Base-by-base conservation (phyloP, 2,329 filamentous ascomycete genomes). In the Geosmithia flava region DNA sequence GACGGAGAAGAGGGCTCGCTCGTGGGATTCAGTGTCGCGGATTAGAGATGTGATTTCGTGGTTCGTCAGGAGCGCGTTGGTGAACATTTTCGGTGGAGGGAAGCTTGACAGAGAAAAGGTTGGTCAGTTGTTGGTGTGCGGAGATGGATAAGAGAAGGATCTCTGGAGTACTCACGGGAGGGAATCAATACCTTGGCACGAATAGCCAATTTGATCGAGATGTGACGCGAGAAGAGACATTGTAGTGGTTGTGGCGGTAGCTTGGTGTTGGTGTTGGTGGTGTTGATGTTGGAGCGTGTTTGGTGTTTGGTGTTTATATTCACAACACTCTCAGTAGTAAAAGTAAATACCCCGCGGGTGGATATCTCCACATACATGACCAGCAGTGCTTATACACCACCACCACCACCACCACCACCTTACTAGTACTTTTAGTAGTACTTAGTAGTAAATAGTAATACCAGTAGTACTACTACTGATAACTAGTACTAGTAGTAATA, bases 1-100 rank as follows among this genome's bases (percentile, higher is more conserved):
- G 0, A 95, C 83, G 39, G 91, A 94, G 70, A 97, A 98, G 17
- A 98, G 80, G 7, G 91, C 91, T 58, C 90, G 85, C 65, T 98
- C 93, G 68, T 97, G 91, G 20, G 85, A 70, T 66, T 98, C 93
- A 3, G 91, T 96, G 63, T 98, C 93, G 51, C 93, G 86, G 59
- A 98, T 96, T 45, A 98, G 72, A 13, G 87, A 80, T 3, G 93
- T 97, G 56, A 98, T 97, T 64, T 98, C 93, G 64, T 90, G 83
- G 55, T 82, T 82, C 49, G 84, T 82, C 45, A 97, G 81, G 40
- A 98, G 76, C 33, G 93, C 89, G 63, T 95, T 96, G 55, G 90
- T 93, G 68, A 97, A 98, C 59, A 93, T 89, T 59, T 87, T 94
- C n/a, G 91, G 87, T 2, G 80, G 80, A 41, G 87, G 87, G 57